Evolutionary conservation across 345 rosid species (phyloP), one percentile per base, ranked within the genome.

Genomic region (Hypericum perforatum): DNA sequence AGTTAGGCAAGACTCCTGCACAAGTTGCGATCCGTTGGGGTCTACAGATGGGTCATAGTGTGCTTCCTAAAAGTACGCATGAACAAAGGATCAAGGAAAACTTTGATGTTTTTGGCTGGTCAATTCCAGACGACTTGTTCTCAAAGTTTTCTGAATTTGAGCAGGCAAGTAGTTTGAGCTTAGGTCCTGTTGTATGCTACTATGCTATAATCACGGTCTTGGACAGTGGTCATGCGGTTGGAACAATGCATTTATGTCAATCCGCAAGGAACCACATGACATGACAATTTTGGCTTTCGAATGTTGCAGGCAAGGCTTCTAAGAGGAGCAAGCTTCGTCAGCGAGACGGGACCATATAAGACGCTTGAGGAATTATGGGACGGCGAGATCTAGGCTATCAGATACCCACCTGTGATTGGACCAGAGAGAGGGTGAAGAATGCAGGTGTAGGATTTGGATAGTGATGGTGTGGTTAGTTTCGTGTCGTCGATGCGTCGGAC

Each of bases 271-370:
- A n/a, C n/a, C n/a, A n/a, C n/a, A n/a, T n/a, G n/a, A n/a, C n/a
- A n/a, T n/a, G n/a, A n/a, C n/a, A n/a, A n/a, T n/a, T 16, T 43
- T 6, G 32, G 32, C 32, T 22, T 22, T 22, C 4, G 32, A 47
- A 29, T 55, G 6, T 36, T 69, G 70, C 72, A 76, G 82, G 82
- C 55, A 64, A 74, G 65, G 67, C 13, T 80, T 5, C 9, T 70
- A 15, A 49, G 46, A 60, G 85, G 70, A 29, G 41, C 9, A 14
- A 58, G 16, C 0, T 74, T 72, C 5, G 66, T 50, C 47, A 69
- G 70, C 32, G 65, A 74, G 57, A 70, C 70, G 11, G 74, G 85
- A 6, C 49, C 37, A 48, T 65, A 69, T 50, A 58, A 37, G 63
- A 64, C 49, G 9, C 9, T 65, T 39, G 63, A 65, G 59, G 66